These are phyloP conservation scores for Cryptosporidium bovis DNA, from an alignment of 169 alveolate species.

Conservation along the genomic window DNA sequence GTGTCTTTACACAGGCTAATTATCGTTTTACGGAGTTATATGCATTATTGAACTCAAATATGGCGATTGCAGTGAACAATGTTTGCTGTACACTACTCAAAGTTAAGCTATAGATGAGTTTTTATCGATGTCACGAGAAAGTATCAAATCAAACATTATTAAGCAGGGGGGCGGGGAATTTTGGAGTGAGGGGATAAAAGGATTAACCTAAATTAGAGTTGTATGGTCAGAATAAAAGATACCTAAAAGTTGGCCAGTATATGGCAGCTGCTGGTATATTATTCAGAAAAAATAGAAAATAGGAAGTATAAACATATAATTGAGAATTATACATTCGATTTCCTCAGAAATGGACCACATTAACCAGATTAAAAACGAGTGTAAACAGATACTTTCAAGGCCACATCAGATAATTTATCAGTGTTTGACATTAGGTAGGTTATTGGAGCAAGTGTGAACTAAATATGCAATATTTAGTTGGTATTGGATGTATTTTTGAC, in stretches of 20 bases:
- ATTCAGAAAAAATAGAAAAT: conserved; percentile 11
- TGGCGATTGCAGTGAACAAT: too few species aligned
- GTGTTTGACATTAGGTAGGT: conserved; percentile 50
- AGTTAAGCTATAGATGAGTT: too few species aligned
- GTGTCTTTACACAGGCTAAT: too few species aligned
- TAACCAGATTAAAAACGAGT: conserved; percentile 53
- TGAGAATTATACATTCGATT: background rate
- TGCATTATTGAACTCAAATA: too few species aligned
- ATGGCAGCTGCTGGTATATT: background rate
- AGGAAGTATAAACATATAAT: background rate
- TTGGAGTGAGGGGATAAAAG: too few species aligned
- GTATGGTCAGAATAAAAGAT: too few species aligned
- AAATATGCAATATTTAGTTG: background rate
- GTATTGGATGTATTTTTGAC: background rate
- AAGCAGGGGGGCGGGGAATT: too few species aligned
- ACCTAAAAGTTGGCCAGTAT: background rate
- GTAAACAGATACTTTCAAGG: conserved; percentile 52
- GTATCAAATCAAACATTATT: too few species aligned
- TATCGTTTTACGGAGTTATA: too few species aligned
- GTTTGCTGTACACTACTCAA: too few species aligned
- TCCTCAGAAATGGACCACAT: conserved; percentile 22
- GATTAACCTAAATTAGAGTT: too few species aligned
- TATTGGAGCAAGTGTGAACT: background rate
- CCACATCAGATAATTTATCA: conserved; percentile 66
- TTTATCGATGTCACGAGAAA: too few species aligned